Conservation (phyloP, 2,329 filamentous ascomycete species). For the Teratosphaeriaceae sp. region DNA sequence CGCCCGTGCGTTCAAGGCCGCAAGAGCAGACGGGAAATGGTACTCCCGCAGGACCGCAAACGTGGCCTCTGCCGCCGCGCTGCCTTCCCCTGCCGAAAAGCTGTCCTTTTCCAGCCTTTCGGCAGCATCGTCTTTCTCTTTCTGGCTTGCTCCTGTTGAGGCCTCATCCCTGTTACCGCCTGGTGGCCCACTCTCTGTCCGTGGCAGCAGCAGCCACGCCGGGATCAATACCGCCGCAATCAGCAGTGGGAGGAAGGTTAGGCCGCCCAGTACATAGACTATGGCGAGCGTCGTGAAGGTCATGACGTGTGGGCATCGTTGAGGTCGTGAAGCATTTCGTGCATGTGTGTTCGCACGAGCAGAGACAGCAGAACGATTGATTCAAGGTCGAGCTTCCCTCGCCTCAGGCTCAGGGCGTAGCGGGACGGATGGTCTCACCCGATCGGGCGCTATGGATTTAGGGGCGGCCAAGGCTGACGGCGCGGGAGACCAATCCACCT, state of each 20-base stretch:
- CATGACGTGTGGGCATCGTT: conserved; percentile 15
- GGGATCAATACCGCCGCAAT: conserved; percentile 56
- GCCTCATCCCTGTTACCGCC: neutral
- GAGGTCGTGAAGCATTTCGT: no score
- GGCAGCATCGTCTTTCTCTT: neutral
- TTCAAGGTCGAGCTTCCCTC: no score
- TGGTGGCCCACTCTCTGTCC: conserved; percentile 1
- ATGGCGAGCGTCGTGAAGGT: conserved; percentile 53
- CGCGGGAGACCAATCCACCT: no score
- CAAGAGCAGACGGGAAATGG: conserved; percentile 24
- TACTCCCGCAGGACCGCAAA: conserved; percentile 28
- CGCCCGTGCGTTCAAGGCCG: conserved; percentile 20
- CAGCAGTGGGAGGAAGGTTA: conserved; percentile 78
- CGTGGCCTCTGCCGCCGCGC: conserved; percentile 21
- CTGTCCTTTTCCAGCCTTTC: no score
- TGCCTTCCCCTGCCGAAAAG: no score
- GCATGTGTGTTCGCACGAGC: no score
- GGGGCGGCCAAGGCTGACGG: no score
- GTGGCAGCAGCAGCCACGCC: conserved; percentile 57
- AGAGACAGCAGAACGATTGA: no score
- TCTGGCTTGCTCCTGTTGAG: conserved; percentile 4
- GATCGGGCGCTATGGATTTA: no score
- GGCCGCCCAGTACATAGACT: conserved; percentile 76
- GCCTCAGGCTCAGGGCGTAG: no score
- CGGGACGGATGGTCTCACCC: no score